A percentile compares a stretch with the other conserved stretches of the same genome.
Evolutionary conservation across 306 rosid genomes (phyloP).

Genomic region (Senna tora): DNA sequence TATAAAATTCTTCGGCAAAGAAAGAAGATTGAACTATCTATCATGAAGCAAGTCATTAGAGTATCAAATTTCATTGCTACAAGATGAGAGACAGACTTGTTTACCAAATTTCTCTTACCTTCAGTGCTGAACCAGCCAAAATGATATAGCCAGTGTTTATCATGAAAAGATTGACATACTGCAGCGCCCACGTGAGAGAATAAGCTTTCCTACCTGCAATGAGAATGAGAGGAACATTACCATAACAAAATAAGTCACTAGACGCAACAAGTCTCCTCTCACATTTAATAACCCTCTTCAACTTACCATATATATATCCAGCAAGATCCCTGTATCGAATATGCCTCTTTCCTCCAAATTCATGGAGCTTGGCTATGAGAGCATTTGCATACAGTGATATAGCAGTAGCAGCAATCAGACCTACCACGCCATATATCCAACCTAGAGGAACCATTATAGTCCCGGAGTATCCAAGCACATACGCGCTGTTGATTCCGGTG

Average conservation of each 20-base stretch:
- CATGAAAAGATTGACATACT: conserved; percentile 93
- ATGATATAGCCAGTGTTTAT: conserved; percentile 85
- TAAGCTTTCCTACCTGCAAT: conserved; percentile 81
- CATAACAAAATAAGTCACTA: neutral
- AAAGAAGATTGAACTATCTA: conserved; percentile 12
- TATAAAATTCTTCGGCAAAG: neutral
- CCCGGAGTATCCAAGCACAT: conserved; percentile 89
- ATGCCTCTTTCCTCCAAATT: conserved; percentile 85
- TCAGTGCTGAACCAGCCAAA: conserved; percentile 90
- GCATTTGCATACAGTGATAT: conserved; percentile 82
- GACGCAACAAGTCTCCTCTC: neutral
- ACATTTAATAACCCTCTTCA: neutral
- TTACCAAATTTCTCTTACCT: conserved; percentile 57
- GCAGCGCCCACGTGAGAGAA: conserved; percentile 83
- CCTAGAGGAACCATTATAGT: conserved; percentile 91
- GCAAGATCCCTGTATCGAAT: conserved; percentile 97
- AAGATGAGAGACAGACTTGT: neutral
- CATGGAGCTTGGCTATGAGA: conserved; percentile 91
- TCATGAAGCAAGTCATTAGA: neutral
- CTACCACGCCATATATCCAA: conserved; percentile 73
- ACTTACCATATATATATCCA: conserved; percentile 75
- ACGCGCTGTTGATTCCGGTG: conserved; percentile 90
- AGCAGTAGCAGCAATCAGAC: conserved; percentile 69
- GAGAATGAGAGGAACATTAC: neutral
- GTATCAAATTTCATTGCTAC: neutral